Evolutionary conservation across 352 stramenopile genomes (phyloP).

Genomic region (Pseudoperonospora humuli): DNA sequence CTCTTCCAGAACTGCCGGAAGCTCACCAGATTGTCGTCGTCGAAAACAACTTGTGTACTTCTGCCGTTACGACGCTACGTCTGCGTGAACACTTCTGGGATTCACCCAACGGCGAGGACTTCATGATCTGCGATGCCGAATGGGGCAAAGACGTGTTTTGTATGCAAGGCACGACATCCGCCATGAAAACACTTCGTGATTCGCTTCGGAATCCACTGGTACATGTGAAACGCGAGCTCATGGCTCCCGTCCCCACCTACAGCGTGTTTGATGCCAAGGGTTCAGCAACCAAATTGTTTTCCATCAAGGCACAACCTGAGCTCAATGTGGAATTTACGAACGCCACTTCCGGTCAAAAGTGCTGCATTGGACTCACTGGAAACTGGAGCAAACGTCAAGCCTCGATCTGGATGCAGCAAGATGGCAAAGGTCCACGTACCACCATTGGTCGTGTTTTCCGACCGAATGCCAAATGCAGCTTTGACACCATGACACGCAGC

Average conservation of each 20-base stretch:
- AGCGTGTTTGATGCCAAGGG: slow-evolving; percentile 30
- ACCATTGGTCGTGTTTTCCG: slow-evolving; percentile 28
- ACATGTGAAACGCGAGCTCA: slow-evolving; percentile 34
- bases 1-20: slow-evolving; percentile 17
- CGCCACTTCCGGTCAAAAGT: slow-evolving; percentile 20
- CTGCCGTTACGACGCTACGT: slow-evolving; percentile 28
- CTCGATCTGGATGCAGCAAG: slow-evolving; percentile 31
- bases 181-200: slow-evolving; percentile 32
- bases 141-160: slow-evolving; percentile 25
- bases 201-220: slow-evolving; percentile 20
- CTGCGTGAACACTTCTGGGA: slow-evolving; percentile 31
- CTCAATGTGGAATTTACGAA: slow-evolving; percentile 27
- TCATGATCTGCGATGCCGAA: slow-evolving; percentile 26
- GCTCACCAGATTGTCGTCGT: slow-evolving; percentile 13
- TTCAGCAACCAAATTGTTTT: slow-evolving; percentile 24
- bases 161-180: slow-evolving; percentile 24
- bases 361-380: slow-evolving; percentile 23
- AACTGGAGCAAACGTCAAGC: slow-evolving; percentile 25
- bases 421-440: slow-evolving; percentile 14
- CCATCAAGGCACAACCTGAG: slow-evolving; percentile 28
- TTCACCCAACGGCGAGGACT: slow-evolving; percentile 23
- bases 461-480: slow-evolving; percentile 13
- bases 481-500: slow-evolving; percentile 11
- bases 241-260: slow-evolving; percentile 28
- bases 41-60: slow-evolving; percentile 17